Percentiles rank a stretch among this genome's conserved stretches.
phyloP scores from a whole-genome alignment of 805 yeast genomes.

The Cyberlindnera samutprakarnensis region DNA sequence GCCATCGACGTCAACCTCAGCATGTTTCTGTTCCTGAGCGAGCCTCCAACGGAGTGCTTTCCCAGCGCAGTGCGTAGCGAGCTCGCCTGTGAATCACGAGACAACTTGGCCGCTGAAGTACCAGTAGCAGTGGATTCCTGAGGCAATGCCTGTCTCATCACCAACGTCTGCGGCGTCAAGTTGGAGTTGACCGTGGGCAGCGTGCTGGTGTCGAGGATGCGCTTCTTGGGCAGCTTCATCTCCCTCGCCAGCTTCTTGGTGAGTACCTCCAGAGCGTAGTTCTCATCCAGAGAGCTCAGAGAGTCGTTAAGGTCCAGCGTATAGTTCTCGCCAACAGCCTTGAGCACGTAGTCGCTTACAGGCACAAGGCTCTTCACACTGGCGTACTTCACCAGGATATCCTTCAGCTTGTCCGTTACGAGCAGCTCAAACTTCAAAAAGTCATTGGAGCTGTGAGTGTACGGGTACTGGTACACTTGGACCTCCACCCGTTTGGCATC shows the following conservation, averaged over 20 bases:
- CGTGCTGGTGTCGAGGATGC: constrained; percentile 14
- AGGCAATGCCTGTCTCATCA: constrained; percentile 5
- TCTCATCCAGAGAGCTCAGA: constrained; percentile 34
- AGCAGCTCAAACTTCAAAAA: constrained; percentile 24
- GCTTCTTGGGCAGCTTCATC: constrained; percentile 25
- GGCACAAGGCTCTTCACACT: constrained; percentile 25
- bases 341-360: constrained; percentile 29
- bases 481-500: constrained; percentile 24
- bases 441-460: constrained; percentile 20
- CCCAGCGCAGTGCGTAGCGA: no score
- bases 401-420: constrained; percentile 29
- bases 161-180: constrained; percentile 23
- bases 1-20: constrained; percentile 13
- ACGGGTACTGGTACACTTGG: constrained; percentile 28
- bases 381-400: constrained; percentile 29
- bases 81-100: not conserved
- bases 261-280: constrained; percentile 33
- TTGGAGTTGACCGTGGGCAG: constrained; percentile 22
- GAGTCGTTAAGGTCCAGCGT: constrained; percentile 31
- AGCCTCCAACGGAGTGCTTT: constrained; percentile 4
- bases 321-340: constrained; percentile 24
- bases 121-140: constrained; percentile 3
- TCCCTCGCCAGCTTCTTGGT: constrained; percentile 35
- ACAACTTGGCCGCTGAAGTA: not conserved
- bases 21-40: constrained; percentile 27